phyloP scores from a whole-genome alignment of 23 red algal genomes.

The Pyropia yezoensis region DNA sequence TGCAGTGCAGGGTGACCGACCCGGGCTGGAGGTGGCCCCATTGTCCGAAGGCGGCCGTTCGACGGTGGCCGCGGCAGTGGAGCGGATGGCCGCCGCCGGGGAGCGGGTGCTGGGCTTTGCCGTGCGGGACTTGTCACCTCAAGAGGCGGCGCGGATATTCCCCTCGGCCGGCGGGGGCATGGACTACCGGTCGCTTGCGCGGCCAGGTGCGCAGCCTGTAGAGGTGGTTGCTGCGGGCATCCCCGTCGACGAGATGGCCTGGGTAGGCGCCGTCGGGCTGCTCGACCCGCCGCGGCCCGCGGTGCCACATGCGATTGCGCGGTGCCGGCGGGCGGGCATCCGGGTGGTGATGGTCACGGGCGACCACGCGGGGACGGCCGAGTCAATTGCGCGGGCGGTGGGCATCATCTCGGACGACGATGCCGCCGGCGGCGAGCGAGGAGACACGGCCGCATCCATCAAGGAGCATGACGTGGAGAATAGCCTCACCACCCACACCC shows the following conservation, averaged over 20 bases:
- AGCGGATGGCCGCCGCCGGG: constrained; percentile 38
- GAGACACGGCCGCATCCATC: constrained; percentile 4
- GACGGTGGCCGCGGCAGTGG: constrained; percentile 30
- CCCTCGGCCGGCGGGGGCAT: neutral
- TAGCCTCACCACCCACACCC: too few species aligned
- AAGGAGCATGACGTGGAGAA: too few species aligned
- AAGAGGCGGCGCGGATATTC: constrained; percentile 23
- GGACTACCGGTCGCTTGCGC: too few species aligned
- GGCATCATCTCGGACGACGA: constrained; percentile 75
- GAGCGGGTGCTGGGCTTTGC: constrained; percentile 71
- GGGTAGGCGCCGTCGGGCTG: constrained; percentile 72
- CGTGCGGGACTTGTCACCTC: constrained; percentile 32
- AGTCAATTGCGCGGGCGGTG: constrained; percentile 60
- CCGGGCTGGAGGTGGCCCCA: constrained; percentile 1
- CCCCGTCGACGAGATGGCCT: constrained; percentile 34
- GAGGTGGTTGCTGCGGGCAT: neutral
- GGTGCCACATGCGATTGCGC: constrained; percentile 56
- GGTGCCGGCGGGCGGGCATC: constrained; percentile 70
- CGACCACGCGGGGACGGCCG: constrained; percentile 71
- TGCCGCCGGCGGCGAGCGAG: constrained; percentile 9
- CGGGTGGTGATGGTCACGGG: constrained; percentile 87
- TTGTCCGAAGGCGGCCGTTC: constrained; percentile 19
- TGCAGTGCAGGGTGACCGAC: constrained; percentile 3
- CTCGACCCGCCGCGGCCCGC: constrained; percentile 66
- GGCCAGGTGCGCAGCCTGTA: constrained; percentile 5